A percentile compares a stretch with the other conserved stretches of the same genome.
Evolutionary conservation across 2,329 filamentous ascomycete genomes (phyloP).

Genomic region (Botrytis galanthina): DNA sequence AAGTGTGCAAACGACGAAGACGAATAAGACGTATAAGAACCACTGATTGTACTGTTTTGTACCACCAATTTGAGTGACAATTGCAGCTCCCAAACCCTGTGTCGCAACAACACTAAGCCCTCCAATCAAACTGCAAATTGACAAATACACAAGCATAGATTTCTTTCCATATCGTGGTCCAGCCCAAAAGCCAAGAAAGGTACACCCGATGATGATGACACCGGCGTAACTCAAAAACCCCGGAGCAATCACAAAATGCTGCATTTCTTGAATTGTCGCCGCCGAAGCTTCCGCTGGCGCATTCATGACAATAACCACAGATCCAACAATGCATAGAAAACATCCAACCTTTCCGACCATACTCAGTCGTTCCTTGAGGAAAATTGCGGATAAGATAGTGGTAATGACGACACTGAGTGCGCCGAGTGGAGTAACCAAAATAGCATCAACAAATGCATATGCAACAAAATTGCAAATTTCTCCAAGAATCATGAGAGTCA

Average conservation of each 20-base stretch:
- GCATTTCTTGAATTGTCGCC: slow-evolving; percentile 86
- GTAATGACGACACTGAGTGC: slow-evolving; percentile 91
- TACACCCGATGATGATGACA: slow-evolving; percentile 71
- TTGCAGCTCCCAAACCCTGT: slow-evolving; percentile 86
- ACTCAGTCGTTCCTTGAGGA: slow-evolving; percentile 91
- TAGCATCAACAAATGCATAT: slow-evolving; percentile 95
- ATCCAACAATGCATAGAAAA: slow-evolving; percentile 91
- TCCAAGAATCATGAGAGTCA: slow-evolving; percentile 95
- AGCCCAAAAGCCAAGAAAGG: slow-evolving; percentile 72
- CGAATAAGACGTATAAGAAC: slow-evolving; percentile 90
- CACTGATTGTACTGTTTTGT: slow-evolving; percentile 92
- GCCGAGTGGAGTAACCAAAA: slow-evolving; percentile 88
- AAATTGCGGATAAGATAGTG: slow-evolving; percentile 87
- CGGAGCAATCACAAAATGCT: slow-evolving; percentile 78
- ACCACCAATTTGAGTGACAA: slow-evolving; percentile 81
- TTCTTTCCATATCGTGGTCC: slow-evolving; percentile 90
- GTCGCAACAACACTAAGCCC: slow-evolving; percentile 93
- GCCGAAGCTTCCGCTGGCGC: slow-evolving; percentile 85
- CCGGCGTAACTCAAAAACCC: slow-evolving; percentile 85
- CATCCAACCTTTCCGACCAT: slow-evolving; percentile 96
- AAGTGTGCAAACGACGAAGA: slow-evolving; percentile 86
- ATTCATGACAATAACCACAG: slow-evolving; percentile 91
- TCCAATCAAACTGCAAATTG: slow-evolving; percentile 92
- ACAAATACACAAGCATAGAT: slow-evolving; percentile 96
- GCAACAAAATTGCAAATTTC: slow-evolving; percentile 97